Percentiles rank a stretch among this genome's conserved stretches.
Conservation (phyloP, 2,329 filamentous ascomycete species). For the Fusarium sp. region DNA sequence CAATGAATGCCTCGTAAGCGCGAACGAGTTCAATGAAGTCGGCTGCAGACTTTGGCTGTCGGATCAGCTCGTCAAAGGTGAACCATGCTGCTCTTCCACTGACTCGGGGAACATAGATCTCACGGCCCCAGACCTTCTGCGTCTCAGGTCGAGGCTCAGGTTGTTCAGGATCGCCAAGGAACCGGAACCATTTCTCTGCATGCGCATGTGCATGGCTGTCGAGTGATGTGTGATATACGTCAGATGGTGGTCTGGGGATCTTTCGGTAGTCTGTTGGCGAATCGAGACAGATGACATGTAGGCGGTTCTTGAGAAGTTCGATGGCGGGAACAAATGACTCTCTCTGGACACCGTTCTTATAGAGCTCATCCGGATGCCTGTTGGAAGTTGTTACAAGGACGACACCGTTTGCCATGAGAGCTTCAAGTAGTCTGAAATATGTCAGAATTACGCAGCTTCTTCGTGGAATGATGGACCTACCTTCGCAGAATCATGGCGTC, state of each 20-base stretch:
- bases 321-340: conserved; percentile 97
- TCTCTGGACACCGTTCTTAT: conserved; percentile 97
- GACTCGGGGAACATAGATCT: conserved; percentile 87
- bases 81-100: conserved; percentile 92
- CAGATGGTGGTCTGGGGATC: conserved; percentile 90
- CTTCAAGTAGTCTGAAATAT: conserved; percentile 75
- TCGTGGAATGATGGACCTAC: conserved; percentile 48
- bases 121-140: conserved; percentile 91
- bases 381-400: conserved; percentile 97
- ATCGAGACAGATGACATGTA: conserved; percentile 94
- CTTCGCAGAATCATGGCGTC: conserved; percentile 97
- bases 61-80: conserved; percentile 91
- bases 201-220: conserved; percentile 81
- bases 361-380: conserved; percentile 93
- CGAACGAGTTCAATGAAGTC: conserved; percentile 94
- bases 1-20: conserved; percentile 90
- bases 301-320: conserved; percentile 83
- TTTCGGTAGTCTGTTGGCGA: conserved; percentile 97
- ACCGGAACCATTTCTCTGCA: conserved; percentile 94
- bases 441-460: conserved; percentile 22
- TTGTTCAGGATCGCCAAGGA: conserved; percentile 85
- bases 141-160: conserved; percentile 79
- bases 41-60: conserved; percentile 87
- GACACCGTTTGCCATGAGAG: conserved; percentile 95
- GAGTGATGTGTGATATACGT: conserved; percentile 92